phyloP scores from a whole-genome alignment of 2,329 filamentous ascomycete species.

The Exophiala xenobiotica region DNA sequence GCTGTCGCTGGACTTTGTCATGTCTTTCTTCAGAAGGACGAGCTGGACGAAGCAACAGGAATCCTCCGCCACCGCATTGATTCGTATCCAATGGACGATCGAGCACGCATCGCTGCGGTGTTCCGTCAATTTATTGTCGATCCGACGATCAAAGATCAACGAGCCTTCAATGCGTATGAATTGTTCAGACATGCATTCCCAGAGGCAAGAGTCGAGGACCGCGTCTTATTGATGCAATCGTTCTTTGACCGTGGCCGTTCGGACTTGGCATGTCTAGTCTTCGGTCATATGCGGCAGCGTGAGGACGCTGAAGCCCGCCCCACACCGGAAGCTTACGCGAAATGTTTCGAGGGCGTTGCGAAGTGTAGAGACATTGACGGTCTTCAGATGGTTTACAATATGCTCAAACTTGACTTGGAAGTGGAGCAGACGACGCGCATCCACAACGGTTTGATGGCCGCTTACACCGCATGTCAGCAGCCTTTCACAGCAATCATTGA shows the following conservation, averaged over 20 bases:
- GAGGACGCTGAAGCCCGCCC: conserved; percentile 64
- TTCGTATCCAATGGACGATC: conserved; percentile 68
- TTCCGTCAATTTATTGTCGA: conserved; percentile 70
- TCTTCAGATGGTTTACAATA: conserved; percentile 79
- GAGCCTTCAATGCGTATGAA: conserved; percentile 61
- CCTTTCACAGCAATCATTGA: conserved; percentile 62
- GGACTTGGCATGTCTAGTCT: conserved; percentile 83
- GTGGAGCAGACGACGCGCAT: conserved; percentile 74
- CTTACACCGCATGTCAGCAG: conserved; percentile 69
- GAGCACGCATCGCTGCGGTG: conserved; percentile 62
- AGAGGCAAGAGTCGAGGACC: conserved; percentile 63
- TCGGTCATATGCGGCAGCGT: conserved; percentile 90
- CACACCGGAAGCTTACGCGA: conserved; percentile 70
- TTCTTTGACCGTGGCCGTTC: conserved; percentile 77
- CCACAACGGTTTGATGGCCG: conserved; percentile 83
- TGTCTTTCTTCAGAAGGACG: conserved; percentile 71
- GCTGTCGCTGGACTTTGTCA: conserved; percentile 73
- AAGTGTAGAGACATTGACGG: conserved; percentile 60
- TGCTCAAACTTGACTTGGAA: conserved; percentile 87
- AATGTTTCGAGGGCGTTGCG: conserved; percentile 74
- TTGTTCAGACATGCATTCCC: conserved; percentile 59
- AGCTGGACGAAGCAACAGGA: conserved; percentile 76
- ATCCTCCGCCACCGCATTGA: conserved; percentile 73
- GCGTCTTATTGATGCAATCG: conserved; percentile 72
- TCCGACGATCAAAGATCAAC: conserved; percentile 58